Conservation (phyloP, 2,329 filamentous ascomycete genomes). For the Epichloe bromicola region DNA sequence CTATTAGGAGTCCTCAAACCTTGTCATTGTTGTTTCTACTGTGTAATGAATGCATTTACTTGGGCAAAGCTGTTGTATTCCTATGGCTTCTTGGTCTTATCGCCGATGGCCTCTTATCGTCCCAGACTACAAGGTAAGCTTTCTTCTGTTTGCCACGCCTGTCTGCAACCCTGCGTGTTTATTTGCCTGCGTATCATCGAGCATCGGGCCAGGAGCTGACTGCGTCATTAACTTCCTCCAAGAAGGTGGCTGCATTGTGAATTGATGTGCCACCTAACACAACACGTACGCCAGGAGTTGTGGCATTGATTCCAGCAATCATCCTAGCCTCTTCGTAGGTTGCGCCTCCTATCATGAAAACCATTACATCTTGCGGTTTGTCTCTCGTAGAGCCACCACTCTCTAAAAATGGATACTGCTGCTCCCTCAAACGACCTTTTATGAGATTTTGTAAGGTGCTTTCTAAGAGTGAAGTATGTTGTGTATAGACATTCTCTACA, state of each 20-base stretch:
- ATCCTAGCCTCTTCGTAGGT: slow-evolving; percentile 97
- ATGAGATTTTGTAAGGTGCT: slow-evolving; percentile 83
- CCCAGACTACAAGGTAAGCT: too few relatives aligned
- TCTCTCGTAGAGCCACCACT: slow-evolving; percentile 76
- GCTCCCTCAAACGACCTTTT: slow-evolving; percentile 75
- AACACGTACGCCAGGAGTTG: slow-evolving; percentile 74
- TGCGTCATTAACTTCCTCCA: slow-evolving; percentile 85
- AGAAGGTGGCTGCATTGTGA: slow-evolving; percentile 76
- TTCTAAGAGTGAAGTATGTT: slow-evolving; percentile 83
- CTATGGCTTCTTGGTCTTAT: too few relatives aligned
- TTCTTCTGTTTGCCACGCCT: too few relatives aligned
- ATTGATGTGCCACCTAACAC: slow-evolving; percentile 81
- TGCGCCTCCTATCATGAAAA: slow-evolving; percentile 86
- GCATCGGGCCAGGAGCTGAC: slow-evolving; percentile 73
- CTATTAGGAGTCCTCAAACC: too few relatives aligned
- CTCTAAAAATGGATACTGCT: slow-evolving; percentile 88
- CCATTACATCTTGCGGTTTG: slow-evolving; percentile 90
- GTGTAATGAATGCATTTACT: too few relatives aligned
- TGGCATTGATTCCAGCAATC: slow-evolving; percentile 88
- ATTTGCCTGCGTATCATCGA: slow-evolving; percentile 10
- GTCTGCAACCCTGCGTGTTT: background rate
- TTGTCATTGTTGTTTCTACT: too few relatives aligned
- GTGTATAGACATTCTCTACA: slow-evolving; percentile 97
- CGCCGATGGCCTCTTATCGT: too few relatives aligned
- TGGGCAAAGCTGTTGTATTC: too few relatives aligned